Percentiles rank a stretch among this genome's conserved stretches.
Evolutionary conservation across 345 rosid species (phyloP).

Genomic region (Punica granatum): DNA sequence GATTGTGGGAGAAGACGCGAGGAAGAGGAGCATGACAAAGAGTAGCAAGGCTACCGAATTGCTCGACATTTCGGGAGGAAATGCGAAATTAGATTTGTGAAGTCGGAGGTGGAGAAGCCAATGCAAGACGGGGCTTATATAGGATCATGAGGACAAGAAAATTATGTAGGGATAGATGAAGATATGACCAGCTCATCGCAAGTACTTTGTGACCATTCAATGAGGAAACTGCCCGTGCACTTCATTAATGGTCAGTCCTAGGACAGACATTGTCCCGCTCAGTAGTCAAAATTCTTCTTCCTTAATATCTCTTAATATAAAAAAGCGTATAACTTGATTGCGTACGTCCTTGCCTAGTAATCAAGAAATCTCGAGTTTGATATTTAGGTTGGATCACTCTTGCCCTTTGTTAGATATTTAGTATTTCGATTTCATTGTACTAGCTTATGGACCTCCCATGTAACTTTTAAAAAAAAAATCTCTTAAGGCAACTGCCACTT

Average conservation of each 20-base stretch:
- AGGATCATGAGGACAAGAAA: constrained; percentile 14
- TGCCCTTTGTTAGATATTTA: too few relatives aligned
- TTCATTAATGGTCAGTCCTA: constrained; percentile 22
- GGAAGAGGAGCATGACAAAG: constrained; percentile 24
- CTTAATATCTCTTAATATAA: too few relatives aligned
- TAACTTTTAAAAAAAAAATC: too few relatives aligned
- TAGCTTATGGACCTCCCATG: too few relatives aligned
- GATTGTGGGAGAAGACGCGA: constrained; percentile 15
- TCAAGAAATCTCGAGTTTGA: too few relatives aligned
- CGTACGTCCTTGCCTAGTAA: too few relatives aligned
- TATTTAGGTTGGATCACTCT: too few relatives aligned
- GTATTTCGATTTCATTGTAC: too few relatives aligned
- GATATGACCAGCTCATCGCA: constrained; percentile 6
- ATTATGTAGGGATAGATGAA: neutral
- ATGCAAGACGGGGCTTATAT: constrained; percentile 20
- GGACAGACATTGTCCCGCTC: neutral
- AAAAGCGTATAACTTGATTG: too few relatives aligned
- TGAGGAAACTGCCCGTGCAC: constrained; percentile 38
- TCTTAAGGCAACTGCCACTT: too few relatives aligned
- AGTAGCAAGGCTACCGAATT: constrained; percentile 10
- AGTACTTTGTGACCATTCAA: constrained; percentile 19
- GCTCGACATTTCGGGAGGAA: constrained; percentile 14
- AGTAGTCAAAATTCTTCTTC: neutral
- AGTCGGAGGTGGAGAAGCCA: neutral
- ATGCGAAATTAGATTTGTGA: neutral